Base-by-base conservation (phyloP, 805 yeast genomes). In the Pichia insulana region DNA sequence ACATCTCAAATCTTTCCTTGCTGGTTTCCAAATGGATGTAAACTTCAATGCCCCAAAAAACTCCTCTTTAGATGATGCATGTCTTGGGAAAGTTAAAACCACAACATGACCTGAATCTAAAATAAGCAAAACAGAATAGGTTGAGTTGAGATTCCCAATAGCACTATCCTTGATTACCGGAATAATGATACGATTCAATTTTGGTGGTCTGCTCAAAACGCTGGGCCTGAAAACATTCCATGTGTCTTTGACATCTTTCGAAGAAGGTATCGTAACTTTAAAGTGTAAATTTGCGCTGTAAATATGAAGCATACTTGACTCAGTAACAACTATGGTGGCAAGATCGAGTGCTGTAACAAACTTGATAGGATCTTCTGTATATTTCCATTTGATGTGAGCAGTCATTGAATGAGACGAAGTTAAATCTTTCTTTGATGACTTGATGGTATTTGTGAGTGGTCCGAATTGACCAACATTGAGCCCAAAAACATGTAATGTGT, bases 401-500 rank as follows among this genome's bases (percentile, higher is more conserved):
- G 27, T 26, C 12, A 36, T 16, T 42, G 8, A 3, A 22, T 45
- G 3, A 48, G 16, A 48, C 19, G 16, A 20, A 22, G 12, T 18
- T 8, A 33, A 9, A 12, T n/a, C 28, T 12, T 69, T 71, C 16
- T 67, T 50, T 1, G 59, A 50, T 1, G 78, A 76, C 49, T 65
- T 57, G 3, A 27, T 28, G 13, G 46, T 22, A 34, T 36, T 42
- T 12, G 41, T 27, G n/a, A 44, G 30, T 6, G 46, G 42, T 2
- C 90, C 90, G 80, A 86, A 76, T 58, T 86, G 95, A 0, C 96
- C 96, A 20, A 76, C 61, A 54, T 86, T 83, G 15, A 80, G 63
- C 3, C 96, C 96, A 94, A 94, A 86, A 32, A 76, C 62, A 46
- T 65, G 73, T 3, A 82, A 46, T 7, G 70, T 69, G 31, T 64